Evolutionary conservation across 257 asterid species (phyloP), one percentile per base, ranked within the genome.

Genomic region (Scutellaria minor): DNA sequence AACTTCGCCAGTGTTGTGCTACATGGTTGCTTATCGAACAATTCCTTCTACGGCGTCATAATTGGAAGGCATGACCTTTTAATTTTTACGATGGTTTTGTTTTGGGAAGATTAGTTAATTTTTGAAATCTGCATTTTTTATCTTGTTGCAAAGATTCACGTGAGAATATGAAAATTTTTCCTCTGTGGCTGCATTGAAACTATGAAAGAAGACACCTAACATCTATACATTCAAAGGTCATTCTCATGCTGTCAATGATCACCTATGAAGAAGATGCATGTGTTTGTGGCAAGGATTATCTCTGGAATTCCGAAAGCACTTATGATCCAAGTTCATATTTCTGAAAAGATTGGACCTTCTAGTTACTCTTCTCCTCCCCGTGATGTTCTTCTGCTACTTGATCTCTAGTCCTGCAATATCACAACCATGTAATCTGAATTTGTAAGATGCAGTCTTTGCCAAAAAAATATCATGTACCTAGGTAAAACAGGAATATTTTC

Each of bases 1-100:
- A 87, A 84, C 98, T 94, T 66, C 99, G 98, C 73, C 97, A 86
- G 75, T 83, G 93, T 78, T 94, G 97, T 88, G 82, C 95, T 27
- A 85, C 97, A 41, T 94, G 99, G 99, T 82, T 94, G 85, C 90
- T 89, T 75, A 93, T 89, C 53, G 99, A 94, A 89, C 97, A 94
- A 79, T 86, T 87, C 84, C 97, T 94, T 79, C 85, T 91, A 70
- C 88, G 93, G 63, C 85, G 13, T 70, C 88, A 91, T 80, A 88
- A 85, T 73, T 94, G 99, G 99, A 94, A 90, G 92, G 99, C 91
- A 79, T 58, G 78, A 11, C 46, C 57, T 61, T 68, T 75, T 54
- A n/a, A 77, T 65, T 70, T 63, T 55, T 59, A 41, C 15, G 44
- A 61, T 79, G 58, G 35, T 55, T 80, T 61, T 54, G 15, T 56